Conservation (phyloP, 768 basidiomycete species). For the Pleurotus djamor region DNA sequence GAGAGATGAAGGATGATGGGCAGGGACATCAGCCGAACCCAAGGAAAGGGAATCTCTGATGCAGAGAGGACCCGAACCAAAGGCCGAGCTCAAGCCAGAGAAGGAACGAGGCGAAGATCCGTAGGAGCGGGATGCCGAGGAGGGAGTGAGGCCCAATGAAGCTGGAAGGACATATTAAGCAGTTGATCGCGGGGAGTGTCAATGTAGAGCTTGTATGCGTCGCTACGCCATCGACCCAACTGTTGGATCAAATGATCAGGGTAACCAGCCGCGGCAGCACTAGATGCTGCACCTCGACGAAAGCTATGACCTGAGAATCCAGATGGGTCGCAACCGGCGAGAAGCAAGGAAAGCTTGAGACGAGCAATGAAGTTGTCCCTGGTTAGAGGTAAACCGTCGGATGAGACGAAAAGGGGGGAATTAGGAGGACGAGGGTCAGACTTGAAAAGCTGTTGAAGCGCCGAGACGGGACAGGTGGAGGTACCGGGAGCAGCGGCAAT, state of each 20-base stretch:
- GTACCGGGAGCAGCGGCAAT: background rate
- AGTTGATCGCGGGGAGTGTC: conserved; percentile 16
- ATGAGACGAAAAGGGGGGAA: background rate
- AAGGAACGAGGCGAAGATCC: background rate
- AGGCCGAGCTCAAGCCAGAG: background rate
- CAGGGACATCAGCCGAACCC: no score
- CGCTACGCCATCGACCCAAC: no score
- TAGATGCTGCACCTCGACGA: conserved; percentile 22
- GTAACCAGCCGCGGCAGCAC: conserved; percentile 25
- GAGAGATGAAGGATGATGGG: no score
- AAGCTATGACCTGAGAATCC: conserved; percentile 26
- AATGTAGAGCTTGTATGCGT: no score
- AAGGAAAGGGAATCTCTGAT: no score
- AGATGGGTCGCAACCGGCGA: background rate
- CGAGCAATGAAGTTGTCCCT: background rate
- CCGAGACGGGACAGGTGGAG: background rate
- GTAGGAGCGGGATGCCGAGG: background rate
- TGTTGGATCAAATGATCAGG: no score
- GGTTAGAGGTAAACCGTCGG: background rate
- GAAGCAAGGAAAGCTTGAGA: background rate
- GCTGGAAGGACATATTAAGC: conserved; percentile 9
- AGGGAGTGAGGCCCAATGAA: background rate
- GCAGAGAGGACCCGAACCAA: no score
- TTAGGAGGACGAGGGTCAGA: background rate
- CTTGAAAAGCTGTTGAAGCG: background rate